phyloP scores from a whole-genome alignment of 148 eudicot genomes.

The Spergularia bocconei region DNA sequence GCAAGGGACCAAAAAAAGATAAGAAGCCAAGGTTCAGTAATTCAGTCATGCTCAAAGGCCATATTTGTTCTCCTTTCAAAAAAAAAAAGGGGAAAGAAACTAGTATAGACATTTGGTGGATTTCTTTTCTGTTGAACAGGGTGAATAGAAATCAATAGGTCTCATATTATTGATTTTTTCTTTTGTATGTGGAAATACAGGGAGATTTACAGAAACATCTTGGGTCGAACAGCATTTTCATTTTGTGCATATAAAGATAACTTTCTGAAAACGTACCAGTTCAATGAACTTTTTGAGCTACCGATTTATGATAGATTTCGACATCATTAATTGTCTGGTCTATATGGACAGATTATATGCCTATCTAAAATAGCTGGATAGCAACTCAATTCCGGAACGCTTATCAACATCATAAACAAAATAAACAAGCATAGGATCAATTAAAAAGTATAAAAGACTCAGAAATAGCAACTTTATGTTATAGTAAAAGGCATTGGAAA shows the following conservation, averaged over 20 bases:
- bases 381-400: no score
- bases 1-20: background rate
- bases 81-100: background rate
- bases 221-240: background rate
- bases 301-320: constrained; percentile 1
- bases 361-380: no score
- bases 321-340: background rate
- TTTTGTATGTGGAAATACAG: background rate
- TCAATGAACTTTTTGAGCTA: background rate
- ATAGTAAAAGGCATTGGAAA: background rate
- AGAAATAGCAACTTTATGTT: background rate
- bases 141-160: background rate
- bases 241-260: background rate
- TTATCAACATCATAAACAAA: background rate
- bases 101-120: background rate
- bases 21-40: no score
- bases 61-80: constrained; percentile 1
- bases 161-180: background rate
- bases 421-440: background rate
- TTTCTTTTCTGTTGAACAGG: background rate
- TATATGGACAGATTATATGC: no score
- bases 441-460: background rate
- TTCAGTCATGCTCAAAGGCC: constrained; percentile 6
- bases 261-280: background rate
- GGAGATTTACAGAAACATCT: background rate